Base-by-base conservation (phyloP, 257 asterid genomes). In the Petrea volubilis region DNA sequence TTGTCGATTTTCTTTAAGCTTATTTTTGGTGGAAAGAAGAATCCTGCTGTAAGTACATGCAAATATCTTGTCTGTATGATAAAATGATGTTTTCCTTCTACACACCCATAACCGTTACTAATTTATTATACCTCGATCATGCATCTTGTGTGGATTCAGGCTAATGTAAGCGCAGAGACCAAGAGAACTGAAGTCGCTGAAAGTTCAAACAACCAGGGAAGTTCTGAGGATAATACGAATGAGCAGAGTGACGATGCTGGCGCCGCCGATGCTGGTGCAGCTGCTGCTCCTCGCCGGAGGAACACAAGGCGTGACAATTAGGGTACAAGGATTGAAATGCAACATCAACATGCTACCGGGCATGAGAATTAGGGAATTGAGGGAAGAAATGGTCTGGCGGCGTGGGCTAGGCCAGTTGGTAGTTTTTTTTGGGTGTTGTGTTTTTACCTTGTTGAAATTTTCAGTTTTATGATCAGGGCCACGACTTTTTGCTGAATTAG, bases 11-110 rank as follows among this genome's bases (percentile, higher is more conserved):
- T 92, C 24, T 70, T 87, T 51, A 91, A 83, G 82, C 87, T 92
- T 34, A 63, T 90, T 60, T 91, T 92, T 17, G 98, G 99, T 13
- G 92, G 97, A 65, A 95, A 95, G 90, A 91, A 88, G 86, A n/a
- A n/a, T n/a, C n/a, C n/a, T n/a, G 83, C 88, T 21, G 96, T 88
- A 44, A 78, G 91, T 76, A 24, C 10, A 36, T 46, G 12, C 23
- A 18, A 31, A 40, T 1, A 28, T 5, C 28, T 18, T 43, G n/a
- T 20, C 13, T 62, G 14, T 38, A 29, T 14, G 28, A 11, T 31
- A 27, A 5, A 33, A 3, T 23, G 2, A n/a, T 25, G 49, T 21
- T 9, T 33, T 46, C 10, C 7, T 20, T 15, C 36, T 11, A 0
- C 15, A 7, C 43, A 28, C 13, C 6, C 5, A 6, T 72, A 25